These are phyloP conservation scores for Nakazawaea sp. DNA, from an alignment of 805 yeast species.

Conservation along the genomic window DNA sequence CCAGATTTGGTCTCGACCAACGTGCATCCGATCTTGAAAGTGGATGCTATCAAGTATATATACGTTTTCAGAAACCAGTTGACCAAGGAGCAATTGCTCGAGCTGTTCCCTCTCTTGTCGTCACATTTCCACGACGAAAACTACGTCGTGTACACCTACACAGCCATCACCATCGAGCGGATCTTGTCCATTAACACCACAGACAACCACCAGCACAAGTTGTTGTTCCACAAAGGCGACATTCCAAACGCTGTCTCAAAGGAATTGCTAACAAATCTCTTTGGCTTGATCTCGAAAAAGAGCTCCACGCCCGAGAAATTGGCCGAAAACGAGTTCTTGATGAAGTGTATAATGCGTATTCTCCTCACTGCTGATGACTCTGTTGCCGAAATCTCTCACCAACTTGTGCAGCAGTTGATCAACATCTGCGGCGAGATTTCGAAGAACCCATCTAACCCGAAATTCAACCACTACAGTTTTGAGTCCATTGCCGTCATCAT, in stretches of 20 bases:
- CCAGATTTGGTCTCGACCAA: slow-evolving; percentile 60
- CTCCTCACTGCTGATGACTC: slow-evolving; percentile 65
- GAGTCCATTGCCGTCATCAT: slow-evolving; percentile 80
- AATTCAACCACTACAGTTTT: slow-evolving; percentile 83
- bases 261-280: slow-evolving; percentile 57
- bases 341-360: slow-evolving; percentile 84
- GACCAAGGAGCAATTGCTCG: slow-evolving; percentile 73
- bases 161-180: slow-evolving; percentile 89
- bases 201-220: slow-evolving; percentile 37
- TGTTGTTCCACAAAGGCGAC: slow-evolving; percentile 69
- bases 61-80: slow-evolving; percentile 88
- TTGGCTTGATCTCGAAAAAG: slow-evolving; percentile 55
- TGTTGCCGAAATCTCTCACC: slow-evolving; percentile 36
- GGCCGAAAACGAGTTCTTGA: slow-evolving; percentile 90
- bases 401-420: slow-evolving; percentile 57
- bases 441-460: slow-evolving; percentile 92
- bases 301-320: slow-evolving; percentile 76
- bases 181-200: slow-evolving; percentile 69
- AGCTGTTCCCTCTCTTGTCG: slow-evolving; percentile 74
- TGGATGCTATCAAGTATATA: slow-evolving; percentile 90
- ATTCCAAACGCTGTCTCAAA: slow-evolving; percentile 52
- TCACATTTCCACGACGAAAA: slow-evolving; percentile 58
- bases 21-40: slow-evolving; percentile 72
- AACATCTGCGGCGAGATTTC: slow-evolving; percentile 64
- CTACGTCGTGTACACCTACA: slow-evolving; percentile 85